These are phyloP conservation scores for Zarea fungicola DNA, from an alignment of 2,329 filamentous ascomycete genomes.

Conservation along the genomic window DNA sequence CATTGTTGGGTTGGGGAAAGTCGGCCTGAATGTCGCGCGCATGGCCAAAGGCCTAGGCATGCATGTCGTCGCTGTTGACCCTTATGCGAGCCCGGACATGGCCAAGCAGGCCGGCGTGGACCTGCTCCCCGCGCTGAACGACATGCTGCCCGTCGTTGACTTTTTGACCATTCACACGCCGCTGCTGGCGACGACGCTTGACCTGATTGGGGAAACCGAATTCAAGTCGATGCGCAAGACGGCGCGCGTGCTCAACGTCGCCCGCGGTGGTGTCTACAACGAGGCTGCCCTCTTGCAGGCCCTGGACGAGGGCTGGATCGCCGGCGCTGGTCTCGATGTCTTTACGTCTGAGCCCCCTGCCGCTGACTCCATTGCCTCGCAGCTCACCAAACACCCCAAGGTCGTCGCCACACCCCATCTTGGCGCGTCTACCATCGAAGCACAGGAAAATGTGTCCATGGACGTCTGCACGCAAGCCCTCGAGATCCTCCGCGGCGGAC, in stretches of 20 bases:
- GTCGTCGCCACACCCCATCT: slow-evolving; percentile 77
- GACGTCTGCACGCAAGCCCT: slow-evolving; percentile 79
- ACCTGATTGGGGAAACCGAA: slow-evolving; percentile 64
- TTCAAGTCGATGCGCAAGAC: slow-evolving; percentile 67
- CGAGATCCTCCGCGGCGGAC: slow-evolving; percentile 64
- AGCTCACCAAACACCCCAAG: slow-evolving; percentile 61
- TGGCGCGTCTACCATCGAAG: slow-evolving; percentile 74
- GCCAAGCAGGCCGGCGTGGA: slow-evolving; percentile 63
- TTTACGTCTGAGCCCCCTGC: slow-evolving; percentile 69
- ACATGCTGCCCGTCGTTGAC: slow-evolving; percentile 62
- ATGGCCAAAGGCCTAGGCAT: slow-evolving; percentile 74
- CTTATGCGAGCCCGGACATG: slow-evolving; percentile 70
- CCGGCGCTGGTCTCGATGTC: slow-evolving; percentile 74
- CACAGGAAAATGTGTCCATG: slow-evolving; percentile 77
- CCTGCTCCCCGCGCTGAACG: slow-evolving; percentile 49
- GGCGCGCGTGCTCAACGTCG: slow-evolving; percentile 72
- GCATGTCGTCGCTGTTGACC: slow-evolving; percentile 69
- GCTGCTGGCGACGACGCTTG: slow-evolving; percentile 68
- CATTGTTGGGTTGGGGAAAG: slow-evolving; percentile 77
- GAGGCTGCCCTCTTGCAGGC: slow-evolving; percentile 67
- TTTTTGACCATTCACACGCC: slow-evolving; percentile 81
- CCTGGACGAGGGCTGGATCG: slow-evolving; percentile 64
- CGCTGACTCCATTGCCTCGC: slow-evolving; percentile 50
- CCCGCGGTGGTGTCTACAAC: slow-evolving; percentile 74
- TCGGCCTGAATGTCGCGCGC: slow-evolving; percentile 74